Conservation (phyloP, 139 green algal genomes). For the Parachlorella kessleri region DNA sequence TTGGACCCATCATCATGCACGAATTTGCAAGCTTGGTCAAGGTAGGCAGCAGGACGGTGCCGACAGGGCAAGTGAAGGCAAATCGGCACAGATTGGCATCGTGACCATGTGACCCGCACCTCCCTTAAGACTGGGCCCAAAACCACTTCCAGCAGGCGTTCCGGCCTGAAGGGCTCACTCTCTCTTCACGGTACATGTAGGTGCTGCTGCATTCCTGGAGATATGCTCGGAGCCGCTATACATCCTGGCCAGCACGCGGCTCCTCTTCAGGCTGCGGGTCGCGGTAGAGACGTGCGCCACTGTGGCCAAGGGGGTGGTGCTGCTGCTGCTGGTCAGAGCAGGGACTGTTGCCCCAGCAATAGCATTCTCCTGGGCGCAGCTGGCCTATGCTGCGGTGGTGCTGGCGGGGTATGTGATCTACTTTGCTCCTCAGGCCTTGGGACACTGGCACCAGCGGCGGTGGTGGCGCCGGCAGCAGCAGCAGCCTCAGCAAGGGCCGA, state of each 20-base stretch:
- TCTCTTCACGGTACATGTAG: no score
- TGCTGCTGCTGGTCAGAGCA: slow-evolving; percentile 51
- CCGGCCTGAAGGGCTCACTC: no score
- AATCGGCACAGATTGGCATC: no score
- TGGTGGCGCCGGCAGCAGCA: not conserved
- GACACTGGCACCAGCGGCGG: not conserved
- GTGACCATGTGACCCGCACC: no score
- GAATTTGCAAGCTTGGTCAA: no score
- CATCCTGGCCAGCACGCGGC: slow-evolving; percentile 64
- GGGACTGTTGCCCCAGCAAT: slow-evolving; percentile 31
- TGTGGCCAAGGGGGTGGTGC: slow-evolving; percentile 53
- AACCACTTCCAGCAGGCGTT: no score
- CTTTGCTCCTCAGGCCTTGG: slow-evolving; percentile 11
- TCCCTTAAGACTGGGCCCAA: no score
- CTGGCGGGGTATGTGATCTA: slow-evolving; percentile 45
- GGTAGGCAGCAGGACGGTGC: no score
- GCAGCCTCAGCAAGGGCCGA: not conserved
- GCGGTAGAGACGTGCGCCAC: slow-evolving; percentile 61
- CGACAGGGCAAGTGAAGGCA: no score
- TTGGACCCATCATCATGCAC: no score
- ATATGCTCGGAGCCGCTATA: slow-evolving; percentile 76
- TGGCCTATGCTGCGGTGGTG: slow-evolving; percentile 54
- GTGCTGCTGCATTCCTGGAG: slow-evolving; percentile 69
- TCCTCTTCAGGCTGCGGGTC: slow-evolving; percentile 67
- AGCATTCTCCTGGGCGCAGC: slow-evolving; percentile 64